phyloP scores from a whole-genome alignment of 78 protist genomes.

The Capsaspora owczarzaki region DNA sequence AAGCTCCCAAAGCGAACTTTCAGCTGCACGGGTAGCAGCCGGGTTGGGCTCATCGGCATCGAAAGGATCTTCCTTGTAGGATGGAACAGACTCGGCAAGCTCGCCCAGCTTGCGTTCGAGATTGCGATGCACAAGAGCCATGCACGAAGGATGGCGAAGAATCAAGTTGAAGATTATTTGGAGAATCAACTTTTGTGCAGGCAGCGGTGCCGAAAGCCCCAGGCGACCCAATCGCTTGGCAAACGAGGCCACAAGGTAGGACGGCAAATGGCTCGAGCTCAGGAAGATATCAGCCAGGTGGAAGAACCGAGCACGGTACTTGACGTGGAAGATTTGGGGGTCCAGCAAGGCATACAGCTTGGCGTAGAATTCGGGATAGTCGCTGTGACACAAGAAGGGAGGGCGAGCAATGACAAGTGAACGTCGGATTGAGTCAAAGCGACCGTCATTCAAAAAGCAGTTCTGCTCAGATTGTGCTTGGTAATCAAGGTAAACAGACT shows the following conservation, averaged over 20 bases:
- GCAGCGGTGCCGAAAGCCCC: slow-evolving; percentile 53
- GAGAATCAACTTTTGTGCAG: slow-evolving; percentile 27
- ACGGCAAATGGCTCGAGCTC: slow-evolving; percentile 36
- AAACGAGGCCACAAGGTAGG: slow-evolving; percentile 68
- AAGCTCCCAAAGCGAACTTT: slow-evolving; percentile 62
- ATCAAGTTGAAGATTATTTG: slow-evolving; percentile 41
- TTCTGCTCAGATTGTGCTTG: slow-evolving; percentile 49
- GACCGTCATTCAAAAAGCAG: too few relatives aligned
- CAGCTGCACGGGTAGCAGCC: slow-evolving; percentile 35
- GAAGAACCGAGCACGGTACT: slow-evolving; percentile 57
- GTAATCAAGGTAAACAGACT: slow-evolving; percentile 60
- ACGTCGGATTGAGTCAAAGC: not conserved
- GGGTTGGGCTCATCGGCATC: slow-evolving; percentile 32
- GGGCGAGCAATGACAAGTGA: not conserved
- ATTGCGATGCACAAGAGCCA: slow-evolving; percentile 40
- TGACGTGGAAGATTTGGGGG: slow-evolving; percentile 42
- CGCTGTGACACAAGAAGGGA: slow-evolving; percentile 8
- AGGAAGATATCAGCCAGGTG: slow-evolving; percentile 38
- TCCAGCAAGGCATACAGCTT: slow-evolving; percentile 48
- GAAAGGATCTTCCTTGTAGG: slow-evolving; percentile 29
- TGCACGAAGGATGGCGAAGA: slow-evolving; percentile 46
- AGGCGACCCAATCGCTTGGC: slow-evolving; percentile 51
- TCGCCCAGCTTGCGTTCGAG: not conserved
- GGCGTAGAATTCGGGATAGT: slow-evolving; percentile 61
- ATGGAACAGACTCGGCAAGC: not conserved